Percentiles rank a stretch among this genome's conserved stretches.
These are phyloP conservation scores for Cupressus sempervirens DNA, from an alignment of 75 land plant species.

Conservation along the genomic window DNA sequence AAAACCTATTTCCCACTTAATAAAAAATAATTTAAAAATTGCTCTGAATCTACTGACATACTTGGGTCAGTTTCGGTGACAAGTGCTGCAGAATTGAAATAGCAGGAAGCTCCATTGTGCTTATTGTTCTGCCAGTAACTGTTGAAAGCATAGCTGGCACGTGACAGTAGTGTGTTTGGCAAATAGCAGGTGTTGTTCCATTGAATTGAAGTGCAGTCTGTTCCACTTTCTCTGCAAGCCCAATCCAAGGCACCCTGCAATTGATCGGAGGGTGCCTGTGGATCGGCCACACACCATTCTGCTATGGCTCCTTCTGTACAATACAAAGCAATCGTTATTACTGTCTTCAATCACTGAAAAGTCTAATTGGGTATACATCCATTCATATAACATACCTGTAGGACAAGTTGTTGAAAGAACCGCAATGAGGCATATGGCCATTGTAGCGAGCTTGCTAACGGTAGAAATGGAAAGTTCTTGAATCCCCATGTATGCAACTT, in stretches of 20 bases:
- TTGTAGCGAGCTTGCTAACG: not conserved
- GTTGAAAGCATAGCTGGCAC: slow-evolving; percentile 45
- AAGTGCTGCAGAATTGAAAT: slow-evolving; percentile 20
- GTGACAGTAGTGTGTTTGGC: slow-evolving; percentile 27
- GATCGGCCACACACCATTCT: slow-evolving; percentile 11
- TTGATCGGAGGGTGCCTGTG: not conserved
- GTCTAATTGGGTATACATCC: not conserved
- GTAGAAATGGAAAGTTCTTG: not conserved
- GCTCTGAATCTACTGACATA: slow-evolving; percentile 4
- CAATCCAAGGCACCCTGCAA: slow-evolving; percentile 12
- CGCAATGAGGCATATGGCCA: not conserved
- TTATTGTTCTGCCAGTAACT: slow-evolving; percentile 21
- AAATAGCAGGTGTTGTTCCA: slow-evolving; percentile 20
- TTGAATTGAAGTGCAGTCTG: slow-evolving; percentile 30
- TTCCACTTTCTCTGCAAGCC: slow-evolving; percentile 19
- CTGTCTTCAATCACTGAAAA: not conserved
- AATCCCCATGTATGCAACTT: not conserved
- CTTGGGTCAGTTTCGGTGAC: slow-evolving; percentile 32
- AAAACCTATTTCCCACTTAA: too few species aligned
- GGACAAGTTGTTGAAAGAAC: not conserved
- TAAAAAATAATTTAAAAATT: too few species aligned
- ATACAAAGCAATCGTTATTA: not conserved
- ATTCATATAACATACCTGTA: not conserved
- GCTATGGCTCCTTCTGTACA: not conserved
- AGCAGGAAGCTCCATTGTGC: slow-evolving; percentile 18